Base-by-base conservation (phyloP, 306 rosid species). In the Hylodesmum podocarpum region DNA sequence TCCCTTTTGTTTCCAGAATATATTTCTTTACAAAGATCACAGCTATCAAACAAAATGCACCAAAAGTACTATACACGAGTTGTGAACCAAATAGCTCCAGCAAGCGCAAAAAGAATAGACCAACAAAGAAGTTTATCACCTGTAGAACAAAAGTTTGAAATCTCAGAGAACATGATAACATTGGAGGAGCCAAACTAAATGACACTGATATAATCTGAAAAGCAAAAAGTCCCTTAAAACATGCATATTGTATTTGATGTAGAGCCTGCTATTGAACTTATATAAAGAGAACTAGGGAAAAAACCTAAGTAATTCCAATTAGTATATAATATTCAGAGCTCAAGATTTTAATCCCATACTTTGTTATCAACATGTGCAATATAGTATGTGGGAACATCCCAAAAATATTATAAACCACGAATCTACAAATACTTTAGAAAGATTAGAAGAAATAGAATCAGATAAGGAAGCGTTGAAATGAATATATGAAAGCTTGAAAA, bases 1-100 rank as follows among this genome's bases (percentile, higher is more conserved):
- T 92, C 78, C 97, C 96, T 81, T 92, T 92, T 7, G 96, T 92
- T 87, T 92, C 94, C 73, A 92, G 83, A 54, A 92, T 86, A 84
- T 81, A 82, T 80, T 85, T 90, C 87, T 86, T 88, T 88, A 92
- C 96, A 83, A 82, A 92, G 43, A 86, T 13, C 75, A 86, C 96
- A 2, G 94, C 91, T 22, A 73, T 2, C 79, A 84, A 24, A 86
- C 94, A 90, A 54, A 87, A 88, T 11, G 83, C 58, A 34, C 87
- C 96, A 78, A 92, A 92, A 75, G 73, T 66, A 43, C 73, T 27
- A 74, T 90, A 92, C 82, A 90, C 64, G 69, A 80, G 36, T 49
- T 78, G 84, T 15, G 94, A 84, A 37, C 97, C 97, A 6, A 92
- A 57, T 81, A 77, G 79, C 88, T 92, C 96, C 84, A 92, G 86